Evolutionary conservation across 23 red algal species (phyloP).

Genomic region (Gracilariopsis chorda): DNA sequence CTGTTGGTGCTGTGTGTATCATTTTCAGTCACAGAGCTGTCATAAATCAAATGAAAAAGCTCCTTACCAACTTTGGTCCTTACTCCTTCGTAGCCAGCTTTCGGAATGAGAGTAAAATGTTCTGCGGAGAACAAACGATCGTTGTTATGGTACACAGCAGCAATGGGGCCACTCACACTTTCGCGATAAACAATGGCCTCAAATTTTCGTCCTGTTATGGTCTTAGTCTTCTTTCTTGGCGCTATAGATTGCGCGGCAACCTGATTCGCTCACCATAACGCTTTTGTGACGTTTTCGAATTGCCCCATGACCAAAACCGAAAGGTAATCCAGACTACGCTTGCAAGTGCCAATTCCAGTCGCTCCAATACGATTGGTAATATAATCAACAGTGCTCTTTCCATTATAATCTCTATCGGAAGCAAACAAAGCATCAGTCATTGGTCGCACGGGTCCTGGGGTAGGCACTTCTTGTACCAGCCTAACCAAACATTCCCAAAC

Average conservation of each 20-base stretch:
- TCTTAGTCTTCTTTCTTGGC: neutral
- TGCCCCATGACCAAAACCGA: neutral
- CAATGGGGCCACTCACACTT: slow-evolving; percentile 5
- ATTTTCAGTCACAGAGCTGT: neutral
- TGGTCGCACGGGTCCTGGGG: neutral
- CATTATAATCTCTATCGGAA: neutral
- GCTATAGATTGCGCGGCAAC: neutral
- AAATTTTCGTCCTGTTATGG: neutral
- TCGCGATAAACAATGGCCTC: slow-evolving; percentile 16
- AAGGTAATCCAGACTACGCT: slow-evolving; percentile 6
- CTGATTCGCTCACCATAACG: neutral
- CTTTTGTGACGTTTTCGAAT: neutral
- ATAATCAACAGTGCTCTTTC: slow-evolving; percentile 3
- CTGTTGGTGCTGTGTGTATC: no score
- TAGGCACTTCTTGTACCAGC: neutral
- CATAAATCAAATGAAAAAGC: neutral
- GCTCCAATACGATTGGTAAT: neutral
- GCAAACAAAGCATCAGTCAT: slow-evolving; percentile 5
- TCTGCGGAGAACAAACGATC: neutral
- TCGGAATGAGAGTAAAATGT: neutral
- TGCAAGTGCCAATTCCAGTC: neutral
- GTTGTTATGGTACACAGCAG: slow-evolving; percentile 18
- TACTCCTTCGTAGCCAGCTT: neutral
- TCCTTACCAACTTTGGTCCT: neutral
- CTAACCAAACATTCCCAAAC: neutral